Percentiles rank a stretch among this genome's conserved stretches.
phyloP scores from a whole-genome alignment of 306 rosid genomes.

The Hylodesmum podocarpum region DNA sequence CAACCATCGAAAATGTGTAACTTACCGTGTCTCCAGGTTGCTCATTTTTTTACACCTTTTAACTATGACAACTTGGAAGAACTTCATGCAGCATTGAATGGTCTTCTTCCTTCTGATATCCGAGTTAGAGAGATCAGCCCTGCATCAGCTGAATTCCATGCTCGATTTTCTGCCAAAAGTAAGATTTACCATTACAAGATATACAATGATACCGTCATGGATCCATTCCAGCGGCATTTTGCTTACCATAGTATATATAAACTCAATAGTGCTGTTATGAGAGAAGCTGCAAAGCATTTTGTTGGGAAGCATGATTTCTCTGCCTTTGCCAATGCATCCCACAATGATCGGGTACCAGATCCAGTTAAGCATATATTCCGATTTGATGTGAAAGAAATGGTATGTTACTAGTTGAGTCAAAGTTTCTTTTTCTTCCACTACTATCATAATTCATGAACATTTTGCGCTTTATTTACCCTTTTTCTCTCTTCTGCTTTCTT shows the following conservation, averaged over 20 bases:
- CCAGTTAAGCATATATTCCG: constrained; percentile 75
- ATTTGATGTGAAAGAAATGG: constrained; percentile 72
- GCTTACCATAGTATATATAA: constrained; percentile 73
- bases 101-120: constrained; percentile 87
- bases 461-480: constrained; percentile 12
- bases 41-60: constrained; percentile 85
- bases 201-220: constrained; percentile 77
- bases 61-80: constrained; percentile 64
- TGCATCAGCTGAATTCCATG: constrained; percentile 77
- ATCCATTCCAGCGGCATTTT: constrained; percentile 75
- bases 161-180: constrained; percentile 84
- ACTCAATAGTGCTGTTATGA: constrained; percentile 68
- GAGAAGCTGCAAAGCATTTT: constrained; percentile 77
- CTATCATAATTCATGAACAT: background rate
- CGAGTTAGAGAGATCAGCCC: constrained; percentile 85
- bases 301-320: constrained; percentile 89
- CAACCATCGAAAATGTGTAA: constrained; percentile 16
- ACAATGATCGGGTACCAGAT: constrained; percentile 60
- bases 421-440: constrained; percentile 18
- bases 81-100: constrained; percentile 76
- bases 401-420: constrained; percentile 26
- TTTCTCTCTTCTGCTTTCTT: background rate
- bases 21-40: constrained; percentile 67
- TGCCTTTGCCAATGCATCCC: constrained; percentile 83
- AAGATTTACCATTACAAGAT: constrained; percentile 93